Base-by-base conservation (phyloP, 768 basidiomycete genomes). In the Rhizopogon vinicolor region DNA sequence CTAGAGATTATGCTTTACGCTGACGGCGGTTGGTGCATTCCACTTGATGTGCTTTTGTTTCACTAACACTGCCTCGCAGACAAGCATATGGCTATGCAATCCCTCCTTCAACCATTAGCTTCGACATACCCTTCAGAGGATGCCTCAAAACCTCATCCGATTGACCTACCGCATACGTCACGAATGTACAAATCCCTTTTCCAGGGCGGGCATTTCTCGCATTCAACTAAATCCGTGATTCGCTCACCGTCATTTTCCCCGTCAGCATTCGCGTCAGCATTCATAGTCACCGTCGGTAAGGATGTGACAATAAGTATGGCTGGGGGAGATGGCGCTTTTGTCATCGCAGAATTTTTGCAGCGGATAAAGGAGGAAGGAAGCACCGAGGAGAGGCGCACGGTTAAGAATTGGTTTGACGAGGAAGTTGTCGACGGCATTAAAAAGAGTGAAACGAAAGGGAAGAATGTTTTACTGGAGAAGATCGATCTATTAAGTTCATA, bases 121-220 rank as follows among this genome's bases (percentile, higher is more conserved):
- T 62, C 70, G 1, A 73, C 83, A 5, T 85, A 87, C 65, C 83
- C 86, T 0, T 77, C 82, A 19, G 63, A 75, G 5, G 81, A 84
- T 50, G 54, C 74, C 0, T 56, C 74, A 10, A 67, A 66, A 10
- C 77, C 80, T 0, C 91, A 93, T 69, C 79, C 81, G 14, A 87
- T 95, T 55, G 87, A 95, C 63, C 78, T 93, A 12, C 83, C 92
- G 1, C 91, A 93, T 62, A 82, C 87, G 0, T 87, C 90, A 3
- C 80, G 94, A 41, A 65, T 94, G 48, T 95, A 92, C 79, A 97
- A 97, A 68, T 85, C 84, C 6, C 82, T 97, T 6, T 77, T 97
- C 1, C 92, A 95, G 65, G 94, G 94, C 5, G 94, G 94, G 0
- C 93, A 95, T 66, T 97, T 85, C 71, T 85, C 83, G 57, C 86